These are phyloP conservation scores for Immersiella caudata DNA, from an alignment of 495 filamentous ascomycete species.

Conservation along the genomic window DNA sequence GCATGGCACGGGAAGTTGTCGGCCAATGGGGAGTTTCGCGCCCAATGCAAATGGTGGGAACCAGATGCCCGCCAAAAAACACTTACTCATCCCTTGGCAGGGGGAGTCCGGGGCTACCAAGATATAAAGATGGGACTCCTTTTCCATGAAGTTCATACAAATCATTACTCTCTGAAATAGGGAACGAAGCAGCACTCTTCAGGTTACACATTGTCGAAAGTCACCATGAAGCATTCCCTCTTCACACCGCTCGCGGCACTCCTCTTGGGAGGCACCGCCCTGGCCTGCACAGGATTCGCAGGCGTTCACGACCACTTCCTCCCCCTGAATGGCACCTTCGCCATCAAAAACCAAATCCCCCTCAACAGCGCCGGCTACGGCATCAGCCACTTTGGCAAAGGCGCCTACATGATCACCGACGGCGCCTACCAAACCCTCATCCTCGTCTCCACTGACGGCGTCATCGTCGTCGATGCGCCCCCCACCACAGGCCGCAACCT, in stretches of 20 bases:
- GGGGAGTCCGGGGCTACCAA: not conserved
- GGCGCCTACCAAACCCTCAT: constrained; percentile 41
- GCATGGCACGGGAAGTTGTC: not conserved
- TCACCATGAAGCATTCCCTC: not conserved
- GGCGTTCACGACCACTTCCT: constrained; percentile 12
- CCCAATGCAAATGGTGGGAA: not conserved
- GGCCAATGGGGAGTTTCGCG: too few species aligned
- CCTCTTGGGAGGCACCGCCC: not conserved
- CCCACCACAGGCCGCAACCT: constrained; percentile 44
- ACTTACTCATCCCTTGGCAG: not conserved
- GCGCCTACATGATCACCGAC: constrained; percentile 46
- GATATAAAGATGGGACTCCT: not conserved
- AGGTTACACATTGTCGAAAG: not conserved
- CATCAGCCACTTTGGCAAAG: constrained; percentile 38
- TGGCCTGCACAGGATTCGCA: constrained; percentile 7
- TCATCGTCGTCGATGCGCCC: constrained; percentile 47
- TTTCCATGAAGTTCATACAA: too few species aligned
- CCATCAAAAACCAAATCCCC: constrained; percentile 6
- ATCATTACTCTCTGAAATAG: not conserved
- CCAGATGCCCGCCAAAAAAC: not conserved
- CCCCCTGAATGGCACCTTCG: constrained; percentile 12
- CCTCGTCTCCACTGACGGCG: constrained; percentile 39
- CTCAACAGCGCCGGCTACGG: constrained; percentile 32
- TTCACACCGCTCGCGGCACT: not conserved
- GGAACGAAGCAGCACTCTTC: too few species aligned